A percentile compares a stretch with the other conserved stretches of the same genome.
These are phyloP conservation scores for Pythium volutum DNA, from an alignment of 352 stramenopile species.

Conservation along the genomic window DNA sequence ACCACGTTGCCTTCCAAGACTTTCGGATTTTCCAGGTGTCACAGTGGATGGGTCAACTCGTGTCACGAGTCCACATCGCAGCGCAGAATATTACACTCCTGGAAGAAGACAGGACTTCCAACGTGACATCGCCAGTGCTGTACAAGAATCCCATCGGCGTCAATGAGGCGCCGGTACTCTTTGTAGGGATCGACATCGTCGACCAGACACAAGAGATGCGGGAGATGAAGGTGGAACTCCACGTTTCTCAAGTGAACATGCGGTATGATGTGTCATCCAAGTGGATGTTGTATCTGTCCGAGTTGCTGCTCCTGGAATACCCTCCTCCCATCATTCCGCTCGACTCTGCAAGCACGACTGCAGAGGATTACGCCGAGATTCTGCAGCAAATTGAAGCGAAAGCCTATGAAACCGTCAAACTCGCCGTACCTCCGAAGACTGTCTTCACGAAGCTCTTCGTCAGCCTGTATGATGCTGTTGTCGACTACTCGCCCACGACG, in stretches of 20 bases:
- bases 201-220: conserved; percentile 87
- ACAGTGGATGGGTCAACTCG: conserved; percentile 83
- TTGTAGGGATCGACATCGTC: conserved; percentile 74
- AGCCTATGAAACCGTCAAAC: conserved; percentile 51
- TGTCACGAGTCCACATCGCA: conserved; percentile 69
- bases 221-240: conserved; percentile 85
- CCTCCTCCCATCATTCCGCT: conserved; percentile 79
- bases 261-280: conserved; percentile 81
- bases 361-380: conserved; percentile 49
- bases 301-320: conserved; percentile 80
- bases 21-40: conserved; percentile 82
- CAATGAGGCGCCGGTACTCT: conserved; percentile 69
- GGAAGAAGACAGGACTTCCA: conserved; percentile 54
- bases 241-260: conserved; percentile 80
- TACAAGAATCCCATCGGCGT: conserved; percentile 81
- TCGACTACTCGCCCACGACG: conserved; percentile 72
- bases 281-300: conserved; percentile 75
- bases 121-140: conserved; percentile 55
- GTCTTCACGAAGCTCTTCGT: conserved; percentile 89
- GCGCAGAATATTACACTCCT: conserved; percentile 72
- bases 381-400: conserved; percentile 28
- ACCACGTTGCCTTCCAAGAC: conserved; percentile 75
- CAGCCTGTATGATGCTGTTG: conserved; percentile 77
- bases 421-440: conserved; percentile 71
- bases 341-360: conserved; percentile 64